Evolutionary conservation across 805 yeast species (phyloP).

Genomic region (Pichia cephalocereana): DNA sequence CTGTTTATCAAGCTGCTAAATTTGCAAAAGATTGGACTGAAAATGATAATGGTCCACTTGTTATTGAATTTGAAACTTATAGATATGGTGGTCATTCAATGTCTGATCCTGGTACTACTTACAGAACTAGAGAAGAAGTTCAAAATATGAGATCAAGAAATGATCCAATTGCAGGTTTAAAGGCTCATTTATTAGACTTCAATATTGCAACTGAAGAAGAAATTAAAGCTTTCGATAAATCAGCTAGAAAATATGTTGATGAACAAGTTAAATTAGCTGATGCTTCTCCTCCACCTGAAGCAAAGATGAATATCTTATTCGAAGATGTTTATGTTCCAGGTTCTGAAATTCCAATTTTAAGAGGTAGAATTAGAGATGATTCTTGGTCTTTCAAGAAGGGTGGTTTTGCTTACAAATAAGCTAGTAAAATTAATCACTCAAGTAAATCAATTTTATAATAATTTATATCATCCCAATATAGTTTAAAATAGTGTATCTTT

Average conservation of each 20-base stretch:
- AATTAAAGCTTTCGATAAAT: constrained; percentile 89
- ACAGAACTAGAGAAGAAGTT: constrained; percentile 99
- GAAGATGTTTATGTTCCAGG: constrained; percentile 97
- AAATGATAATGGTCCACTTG: constrained; percentile 91
- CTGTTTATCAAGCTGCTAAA: constrained; percentile 91
- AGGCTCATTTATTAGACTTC: constrained; percentile 73
- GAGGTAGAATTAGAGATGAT: constrained; percentile 96
- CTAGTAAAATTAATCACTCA: too few relatives aligned
- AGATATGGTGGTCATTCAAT: constrained; percentile 99
- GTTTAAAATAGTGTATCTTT: background rate
- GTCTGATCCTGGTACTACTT: constrained; percentile 99
- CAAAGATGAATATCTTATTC: constrained; percentile 86
- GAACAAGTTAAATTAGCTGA: constrained; percentile 93
- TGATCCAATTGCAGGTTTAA: constrained; percentile 96
- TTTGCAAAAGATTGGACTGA: constrained; percentile 96
- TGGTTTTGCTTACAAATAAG: constrained; percentile 28
- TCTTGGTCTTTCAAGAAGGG: constrained; percentile 53
- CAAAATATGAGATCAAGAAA: constrained; percentile 98
- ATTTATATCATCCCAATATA: too few relatives aligned
- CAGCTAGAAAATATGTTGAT: constrained; percentile 91
- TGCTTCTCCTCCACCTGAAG: constrained; percentile 90
- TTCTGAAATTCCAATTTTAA: constrained; percentile 79
- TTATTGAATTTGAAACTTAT: constrained; percentile 94
- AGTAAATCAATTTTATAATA: too few relatives aligned
- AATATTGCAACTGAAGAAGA: constrained; percentile 90